phyloP scores from a whole-genome alignment of 768 basidiomycete species.

The Leccinum disarticulatum region DNA sequence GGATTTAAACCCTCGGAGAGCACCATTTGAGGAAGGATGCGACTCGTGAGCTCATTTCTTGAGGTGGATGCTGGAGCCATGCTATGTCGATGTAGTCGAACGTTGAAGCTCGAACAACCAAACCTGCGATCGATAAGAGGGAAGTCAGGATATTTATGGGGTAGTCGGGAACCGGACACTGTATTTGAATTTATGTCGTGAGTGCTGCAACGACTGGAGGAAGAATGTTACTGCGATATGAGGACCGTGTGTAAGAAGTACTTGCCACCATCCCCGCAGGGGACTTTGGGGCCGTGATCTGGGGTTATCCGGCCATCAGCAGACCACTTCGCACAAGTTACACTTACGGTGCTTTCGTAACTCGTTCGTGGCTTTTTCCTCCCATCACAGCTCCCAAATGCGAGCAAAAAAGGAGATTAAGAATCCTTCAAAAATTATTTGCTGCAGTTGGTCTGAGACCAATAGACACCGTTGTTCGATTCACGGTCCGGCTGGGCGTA shows the following conservation, averaged over 20 bases:
- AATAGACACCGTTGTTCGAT: too few relatives aligned
- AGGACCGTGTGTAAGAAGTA: neutral
- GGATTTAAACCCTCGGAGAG: slow-evolving; percentile 36
- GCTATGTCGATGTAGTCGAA: neutral
- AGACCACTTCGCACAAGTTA: too few relatives aligned
- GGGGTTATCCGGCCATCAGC: neutral
- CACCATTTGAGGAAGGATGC: slow-evolving; percentile 33
- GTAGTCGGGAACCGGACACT: neutral
- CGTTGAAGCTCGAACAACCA: neutral
- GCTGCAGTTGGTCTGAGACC: too few relatives aligned
- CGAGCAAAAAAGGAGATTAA: too few relatives aligned
- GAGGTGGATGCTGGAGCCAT: slow-evolving; percentile 10
- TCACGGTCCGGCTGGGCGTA: too few relatives aligned
- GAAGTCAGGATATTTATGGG: neutral
- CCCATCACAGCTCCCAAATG: too few relatives aligned
- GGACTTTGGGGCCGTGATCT: neutral
- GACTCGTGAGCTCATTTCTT: slow-evolving; percentile 30
- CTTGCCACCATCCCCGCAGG: neutral
- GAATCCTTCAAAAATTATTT: too few relatives aligned
- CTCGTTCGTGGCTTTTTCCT: too few relatives aligned
- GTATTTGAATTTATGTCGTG: neutral
- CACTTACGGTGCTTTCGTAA: too few relatives aligned
- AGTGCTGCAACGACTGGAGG: neutral
- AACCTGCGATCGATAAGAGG: neutral
- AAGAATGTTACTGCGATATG: neutral